Base-by-base conservation (phyloP, 2,329 filamentous ascomycete species). In the Cadophora gregata region DNA sequence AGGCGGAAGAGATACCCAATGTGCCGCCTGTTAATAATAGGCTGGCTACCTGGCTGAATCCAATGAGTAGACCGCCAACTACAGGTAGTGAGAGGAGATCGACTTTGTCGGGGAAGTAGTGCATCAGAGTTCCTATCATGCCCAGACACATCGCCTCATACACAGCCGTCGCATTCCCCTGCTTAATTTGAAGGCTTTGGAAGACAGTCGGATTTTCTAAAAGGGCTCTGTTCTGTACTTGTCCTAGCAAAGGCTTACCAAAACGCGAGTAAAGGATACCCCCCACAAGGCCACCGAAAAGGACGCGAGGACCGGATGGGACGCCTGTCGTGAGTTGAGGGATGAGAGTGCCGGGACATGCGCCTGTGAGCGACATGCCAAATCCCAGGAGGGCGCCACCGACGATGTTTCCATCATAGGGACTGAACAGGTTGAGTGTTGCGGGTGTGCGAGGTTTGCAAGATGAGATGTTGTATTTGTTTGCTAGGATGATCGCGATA, bases 341-440 rank as follows among this genome's bases (percentile, higher is more conserved):
- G 56, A 89, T 82, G 4, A 90, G 81, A 1, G 87, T 89, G 0
- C 89, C 89, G 0, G 89, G 88, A 67, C 89, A 91, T 0, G 88
- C 85, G 9, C 88, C 88, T 0, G 88, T 85, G 19, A 90, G 78
- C 6, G 86, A 83, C 88, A 91, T 90, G 64, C 89, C 89, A n/a
- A 83, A 76, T 42, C 89, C 89, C 29, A 90, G 82, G 2, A 90
- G 77, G 19, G 81, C 73, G 4, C 89, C 89, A 64, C 89, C 89
- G 70, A 90, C 71, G 56, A 90, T 77, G 75, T 92, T 91, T 64
- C 87, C 89, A 72, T 90, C 88, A 72, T 87, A 88, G 21, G 77
- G 74, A 70, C 88, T 83, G 72, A 88, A 78, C 0, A 85, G 83
- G 1, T 62, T 63, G 63, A 68, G 31, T 9, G 31, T 47, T 38